These are phyloP conservation scores for Exidia glandulosa DNA, from an alignment of 768 basidiomycete genomes.

Conservation along the genomic window DNA sequence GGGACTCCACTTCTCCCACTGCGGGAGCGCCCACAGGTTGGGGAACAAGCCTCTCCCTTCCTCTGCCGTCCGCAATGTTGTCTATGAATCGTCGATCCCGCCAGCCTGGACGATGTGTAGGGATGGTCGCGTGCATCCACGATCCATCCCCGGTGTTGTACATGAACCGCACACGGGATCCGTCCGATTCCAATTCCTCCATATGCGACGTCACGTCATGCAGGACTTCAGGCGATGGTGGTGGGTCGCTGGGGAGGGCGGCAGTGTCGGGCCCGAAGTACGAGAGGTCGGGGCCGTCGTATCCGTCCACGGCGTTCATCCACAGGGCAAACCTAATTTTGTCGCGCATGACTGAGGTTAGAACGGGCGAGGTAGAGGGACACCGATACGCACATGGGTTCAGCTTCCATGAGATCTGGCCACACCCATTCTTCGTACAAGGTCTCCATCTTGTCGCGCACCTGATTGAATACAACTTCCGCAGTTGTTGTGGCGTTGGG, in stretches of 20 bases:
- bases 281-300: conserved; percentile 64
- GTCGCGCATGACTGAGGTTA: conserved; percentile 1
- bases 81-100: neutral
- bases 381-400: conserved; percentile 66
- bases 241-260: neutral
- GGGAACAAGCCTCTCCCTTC: no score
- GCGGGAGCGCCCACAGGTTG: no score
- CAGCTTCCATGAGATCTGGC: conserved; percentile 71
- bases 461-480: conserved; percentile 35
- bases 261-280: conserved; percentile 66
- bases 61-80: neutral
- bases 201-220: neutral
- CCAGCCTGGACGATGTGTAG: neutral
- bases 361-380: conserved; percentile 27
- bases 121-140: neutral
- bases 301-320: conserved; percentile 66
- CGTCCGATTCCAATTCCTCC: neutral
- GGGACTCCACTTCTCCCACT: no score
- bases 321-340: conserved; percentile 66
- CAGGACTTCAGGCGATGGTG: neutral
- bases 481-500: neutral
- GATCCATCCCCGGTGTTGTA: neutral
- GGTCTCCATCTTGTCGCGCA: conserved; percentile 56
- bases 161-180: neutral
- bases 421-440: conserved; percentile 88